Conservation (phyloP, 768 basidiomycete genomes). For the Clathrus columnatus region DNA sequence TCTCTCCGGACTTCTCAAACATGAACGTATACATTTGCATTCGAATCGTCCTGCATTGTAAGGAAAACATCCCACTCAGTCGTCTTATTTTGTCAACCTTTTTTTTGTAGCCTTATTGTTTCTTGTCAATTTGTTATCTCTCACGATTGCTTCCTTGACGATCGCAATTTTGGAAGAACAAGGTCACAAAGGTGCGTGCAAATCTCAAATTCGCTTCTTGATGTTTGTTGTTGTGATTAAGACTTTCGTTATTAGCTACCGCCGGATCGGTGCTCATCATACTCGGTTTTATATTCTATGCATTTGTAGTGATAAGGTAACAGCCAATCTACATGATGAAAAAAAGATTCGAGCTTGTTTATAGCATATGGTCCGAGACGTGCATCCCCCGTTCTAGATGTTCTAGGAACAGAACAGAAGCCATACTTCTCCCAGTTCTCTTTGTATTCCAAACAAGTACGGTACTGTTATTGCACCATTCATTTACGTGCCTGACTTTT, state of each 20-base stretch:
- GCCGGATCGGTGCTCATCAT: conserved; percentile 41
- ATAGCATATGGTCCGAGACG: conserved; percentile 5
- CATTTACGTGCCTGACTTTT: conserved; percentile 23
- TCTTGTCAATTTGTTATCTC: conserved; percentile 41
- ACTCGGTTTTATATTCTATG: conserved; percentile 30
- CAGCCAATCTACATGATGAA: not conserved
- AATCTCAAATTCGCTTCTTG: conserved; percentile 7
- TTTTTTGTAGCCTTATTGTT: conserved; percentile 33
- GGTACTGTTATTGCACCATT: not conserved
- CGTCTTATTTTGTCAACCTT: not conserved
- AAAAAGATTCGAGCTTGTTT: not conserved
- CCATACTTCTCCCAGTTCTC: not conserved
- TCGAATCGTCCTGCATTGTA: conserved; percentile 52
- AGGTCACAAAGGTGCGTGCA: conserved; percentile 15
- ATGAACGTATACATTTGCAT: conserved; percentile 47
- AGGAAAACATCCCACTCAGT: conserved; percentile 14
- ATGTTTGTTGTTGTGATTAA: too few species aligned
- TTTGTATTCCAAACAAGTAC: conserved; percentile 3
- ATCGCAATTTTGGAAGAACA: conserved; percentile 29
- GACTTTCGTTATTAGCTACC: conserved; percentile 26
- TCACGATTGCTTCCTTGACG: conserved; percentile 55
- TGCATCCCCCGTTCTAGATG: not conserved
- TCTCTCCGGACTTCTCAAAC: conserved; percentile 22
- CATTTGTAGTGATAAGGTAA: conserved; percentile 26
- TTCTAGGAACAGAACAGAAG: conserved; percentile 3